Percentiles rank a stretch among this genome's conserved stretches.
phyloP scores from a whole-genome alignment of 2,329 filamentous ascomycete species.

The Diplodia mutila region DNA sequence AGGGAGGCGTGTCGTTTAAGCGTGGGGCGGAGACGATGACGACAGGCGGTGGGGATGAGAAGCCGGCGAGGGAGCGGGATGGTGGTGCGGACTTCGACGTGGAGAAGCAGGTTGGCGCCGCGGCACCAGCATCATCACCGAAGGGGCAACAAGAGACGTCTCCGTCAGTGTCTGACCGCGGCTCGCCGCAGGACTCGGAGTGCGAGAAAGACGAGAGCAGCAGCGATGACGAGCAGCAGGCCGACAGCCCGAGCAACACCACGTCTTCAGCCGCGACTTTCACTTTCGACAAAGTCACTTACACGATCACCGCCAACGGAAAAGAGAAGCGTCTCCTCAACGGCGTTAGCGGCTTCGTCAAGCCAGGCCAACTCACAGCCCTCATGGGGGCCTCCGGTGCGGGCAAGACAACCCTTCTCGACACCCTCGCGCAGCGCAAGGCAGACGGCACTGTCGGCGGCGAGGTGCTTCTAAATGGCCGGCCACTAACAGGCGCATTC shows the following conservation, averaged over 20 bases:
- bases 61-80: background rate
- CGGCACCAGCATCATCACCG: background rate
- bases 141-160: background rate
- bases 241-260: too few relatives aligned
- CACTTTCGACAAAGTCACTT: slow-evolving; percentile 85
- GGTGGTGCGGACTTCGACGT: background rate
- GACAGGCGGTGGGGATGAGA: background rate
- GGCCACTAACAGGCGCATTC: slow-evolving; percentile 43
- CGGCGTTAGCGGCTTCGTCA: slow-evolving; percentile 71
- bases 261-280: slow-evolving; percentile 44
- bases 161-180: background rate
- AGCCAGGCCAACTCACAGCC: slow-evolving; percentile 76
- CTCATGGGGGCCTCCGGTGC: slow-evolving; percentile 78
- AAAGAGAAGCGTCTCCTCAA: slow-evolving; percentile 53
- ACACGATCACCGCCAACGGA: slow-evolving; percentile 60
- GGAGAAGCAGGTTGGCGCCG: background rate
- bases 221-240: background rate
- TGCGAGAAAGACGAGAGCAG: background rate
- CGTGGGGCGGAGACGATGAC: slow-evolving; percentile 46
- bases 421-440: slow-evolving; percentile 49
- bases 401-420: slow-evolving; percentile 46
- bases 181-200: background rate
- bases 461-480: slow-evolving; percentile 50
- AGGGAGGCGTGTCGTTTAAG: slow-evolving; percentile 64
- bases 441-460: slow-evolving; percentile 51